Evolutionary conservation across 1,284 basidiomycete genomes (phyloP).

Genomic region (Sanguinoderma infundibulare): DNA sequence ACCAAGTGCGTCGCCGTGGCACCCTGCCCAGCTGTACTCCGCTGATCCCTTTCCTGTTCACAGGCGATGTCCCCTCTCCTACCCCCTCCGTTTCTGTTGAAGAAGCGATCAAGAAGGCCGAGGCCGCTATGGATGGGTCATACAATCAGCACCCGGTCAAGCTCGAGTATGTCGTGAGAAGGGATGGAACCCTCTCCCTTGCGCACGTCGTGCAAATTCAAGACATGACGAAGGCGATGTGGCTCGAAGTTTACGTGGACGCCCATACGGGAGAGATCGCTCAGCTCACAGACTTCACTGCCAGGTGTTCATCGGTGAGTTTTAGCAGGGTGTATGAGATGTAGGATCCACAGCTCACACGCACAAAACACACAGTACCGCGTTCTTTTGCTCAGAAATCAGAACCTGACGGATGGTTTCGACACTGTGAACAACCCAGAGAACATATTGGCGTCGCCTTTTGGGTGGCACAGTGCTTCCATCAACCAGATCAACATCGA

Average conservation of each 20-base stretch:
- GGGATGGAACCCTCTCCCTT: slow-evolving; percentile 51
- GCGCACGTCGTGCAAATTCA: slow-evolving; percentile 61
- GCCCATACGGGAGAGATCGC: slow-evolving; percentile 57
- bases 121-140: slow-evolving; percentile 45
- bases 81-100: slow-evolving; percentile 30
- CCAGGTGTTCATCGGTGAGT: slow-evolving; percentile 48
- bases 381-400: slow-evolving; percentile 47
- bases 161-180: slow-evolving; percentile 49
- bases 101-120: slow-evolving; percentile 34
- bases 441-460: slow-evolving; percentile 44
- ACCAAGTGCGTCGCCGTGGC: no score
- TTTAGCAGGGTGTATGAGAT: slow-evolving; percentile 1
- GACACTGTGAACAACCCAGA: slow-evolving; percentile 46
- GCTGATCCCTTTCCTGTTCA: neutral
- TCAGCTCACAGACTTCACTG: slow-evolving; percentile 59
- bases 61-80: slow-evolving; percentile 37
- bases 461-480: slow-evolving; percentile 61
- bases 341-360: neutral
- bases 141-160: slow-evolving; percentile 43
- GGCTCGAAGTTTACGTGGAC: slow-evolving; percentile 70
- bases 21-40: no score
- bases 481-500: slow-evolving; percentile 41
- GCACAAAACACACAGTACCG: slow-evolving; percentile 40
- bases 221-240: slow-evolving; percentile 53
- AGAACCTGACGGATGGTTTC: slow-evolving; percentile 43